Percentiles rank a stretch among this genome's conserved stretches.
Evolutionary conservation across 2,329 filamentous ascomycete species (phyloP).

Genomic region (Botrytis porri): DNA sequence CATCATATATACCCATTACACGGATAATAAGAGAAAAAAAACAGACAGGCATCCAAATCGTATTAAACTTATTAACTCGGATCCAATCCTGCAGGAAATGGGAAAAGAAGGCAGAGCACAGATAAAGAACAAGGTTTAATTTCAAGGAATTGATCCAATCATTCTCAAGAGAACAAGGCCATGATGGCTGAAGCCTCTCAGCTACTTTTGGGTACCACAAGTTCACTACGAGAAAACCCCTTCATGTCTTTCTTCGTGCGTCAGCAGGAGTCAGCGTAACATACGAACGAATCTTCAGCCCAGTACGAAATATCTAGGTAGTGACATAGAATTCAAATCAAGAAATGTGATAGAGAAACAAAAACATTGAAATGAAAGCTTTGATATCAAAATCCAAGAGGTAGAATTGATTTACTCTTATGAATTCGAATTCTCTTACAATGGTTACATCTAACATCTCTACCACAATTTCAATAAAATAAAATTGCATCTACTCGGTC

Average conservation of each 20-base stretch:
- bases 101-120: slow-evolving; percentile 4
- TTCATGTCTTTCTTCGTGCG: neutral
- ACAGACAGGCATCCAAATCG: neutral
- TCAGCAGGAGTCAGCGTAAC: slow-evolving; percentile 11
- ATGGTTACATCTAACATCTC: neutral
- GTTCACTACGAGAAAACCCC: neutral
- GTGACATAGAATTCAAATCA: neutral
- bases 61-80: neutral
- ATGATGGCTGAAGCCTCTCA: neutral
- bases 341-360: neutral
- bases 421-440: neutral
- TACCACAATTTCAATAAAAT: neutral
- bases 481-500: slow-evolving; percentile 1
- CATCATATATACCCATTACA: neutral
- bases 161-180: neutral
- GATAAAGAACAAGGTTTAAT: neutral
- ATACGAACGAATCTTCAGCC: neutral
- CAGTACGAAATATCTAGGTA: neutral
- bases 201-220: neutral
- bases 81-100: neutral
- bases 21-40: neutral
- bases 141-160: neutral
- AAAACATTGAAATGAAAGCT: neutral
- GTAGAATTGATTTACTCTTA: neutral
- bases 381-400: neutral